Conservation (phyloP, 495 filamentous ascomycete species). For the Sporormia fimetaria region DNA sequence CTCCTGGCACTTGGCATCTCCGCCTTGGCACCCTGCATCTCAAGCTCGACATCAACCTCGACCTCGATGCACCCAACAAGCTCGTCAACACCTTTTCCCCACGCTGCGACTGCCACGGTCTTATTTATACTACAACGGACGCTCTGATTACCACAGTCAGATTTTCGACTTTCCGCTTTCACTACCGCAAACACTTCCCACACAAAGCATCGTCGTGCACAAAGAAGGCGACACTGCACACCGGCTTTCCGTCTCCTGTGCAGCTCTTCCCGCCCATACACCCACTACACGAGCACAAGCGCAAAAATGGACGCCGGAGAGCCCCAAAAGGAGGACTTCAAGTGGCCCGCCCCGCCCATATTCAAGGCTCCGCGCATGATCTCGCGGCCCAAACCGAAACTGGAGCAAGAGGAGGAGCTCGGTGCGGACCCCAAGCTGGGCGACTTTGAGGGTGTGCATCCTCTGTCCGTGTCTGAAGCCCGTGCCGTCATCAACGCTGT, state of each 20-base stretch:
- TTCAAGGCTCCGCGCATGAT: conserved; percentile 20
- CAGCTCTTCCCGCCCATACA: too few relatives aligned
- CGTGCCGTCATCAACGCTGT: conserved; percentile 81
- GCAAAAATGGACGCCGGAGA: conserved; percentile 9
- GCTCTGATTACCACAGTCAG: too few relatives aligned
- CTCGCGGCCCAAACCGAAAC: conserved; percentile 35
- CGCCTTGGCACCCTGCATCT: not conserved
- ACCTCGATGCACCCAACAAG: not conserved
- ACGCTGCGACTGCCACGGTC: too few relatives aligned
- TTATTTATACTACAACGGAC: too few relatives aligned
- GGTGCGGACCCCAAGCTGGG: conserved; percentile 70
- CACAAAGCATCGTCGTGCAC: too few relatives aligned
- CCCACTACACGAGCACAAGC: conserved; percentile 12
- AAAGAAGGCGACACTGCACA: too few relatives aligned
- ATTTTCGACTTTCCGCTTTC: too few relatives aligned
- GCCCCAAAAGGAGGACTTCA: not conserved
- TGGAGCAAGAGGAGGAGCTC: conserved; percentile 81
- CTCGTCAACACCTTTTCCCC: too few relatives aligned
- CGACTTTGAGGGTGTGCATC: conserved; percentile 81
- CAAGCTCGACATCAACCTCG: not conserved
- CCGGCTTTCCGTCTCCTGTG: too few relatives aligned
- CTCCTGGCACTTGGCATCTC: too few relatives aligned
- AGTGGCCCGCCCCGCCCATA: conserved; percentile 7
- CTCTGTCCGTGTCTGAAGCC: conserved; percentile 82
- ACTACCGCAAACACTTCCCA: too few relatives aligned